Evolutionary conservation across 192 early-diverging fungal genomes (phyloP).

Genomic region (Coemansia sp.): DNA sequence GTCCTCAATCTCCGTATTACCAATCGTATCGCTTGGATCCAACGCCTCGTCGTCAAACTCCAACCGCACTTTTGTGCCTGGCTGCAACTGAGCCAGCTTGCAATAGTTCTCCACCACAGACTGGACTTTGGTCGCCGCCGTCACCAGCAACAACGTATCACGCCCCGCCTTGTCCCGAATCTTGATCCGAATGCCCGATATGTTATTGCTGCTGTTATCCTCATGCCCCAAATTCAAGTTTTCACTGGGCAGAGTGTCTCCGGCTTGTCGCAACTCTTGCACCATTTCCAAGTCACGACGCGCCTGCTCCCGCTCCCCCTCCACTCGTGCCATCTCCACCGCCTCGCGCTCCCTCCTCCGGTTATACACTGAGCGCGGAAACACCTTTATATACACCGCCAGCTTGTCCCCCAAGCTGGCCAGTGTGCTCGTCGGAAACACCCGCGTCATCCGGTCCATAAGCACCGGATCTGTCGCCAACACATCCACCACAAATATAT

Average conservation of each 20-base stretch:
- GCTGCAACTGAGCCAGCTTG: conserved; percentile 28
- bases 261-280: conserved; percentile 13
- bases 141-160: conserved; percentile 38
- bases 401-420: conserved; percentile 32
- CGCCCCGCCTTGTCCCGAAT: conserved; percentile 32
- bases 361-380: conserved; percentile 38
- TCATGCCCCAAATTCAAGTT: conserved; percentile 8
- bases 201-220: too few species aligned
- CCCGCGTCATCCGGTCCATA: conserved; percentile 26
- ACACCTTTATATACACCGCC: conserved; percentile 31
- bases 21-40: conserved; percentile 44
- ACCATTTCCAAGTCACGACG: conserved; percentile 31
- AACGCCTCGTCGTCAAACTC: conserved; percentile 62
- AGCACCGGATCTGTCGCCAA: conserved; percentile 39
- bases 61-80: conserved; percentile 22
- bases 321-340: conserved; percentile 21
- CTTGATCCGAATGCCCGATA: conserved; percentile 15
- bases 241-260: background rate
- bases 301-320: conserved; percentile 32
- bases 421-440: conserved; percentile 36
- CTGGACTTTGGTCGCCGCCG: conserved; percentile 39
- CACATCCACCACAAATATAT: conserved; percentile 27
- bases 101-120: conserved; percentile 56
- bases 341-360: conserved; percentile 27
- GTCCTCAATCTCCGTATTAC: conserved; percentile 48